phyloP scores from a whole-genome alignment of 2,329 filamentous ascomycete genomes.

The Byssochlamys sp. region DNA sequence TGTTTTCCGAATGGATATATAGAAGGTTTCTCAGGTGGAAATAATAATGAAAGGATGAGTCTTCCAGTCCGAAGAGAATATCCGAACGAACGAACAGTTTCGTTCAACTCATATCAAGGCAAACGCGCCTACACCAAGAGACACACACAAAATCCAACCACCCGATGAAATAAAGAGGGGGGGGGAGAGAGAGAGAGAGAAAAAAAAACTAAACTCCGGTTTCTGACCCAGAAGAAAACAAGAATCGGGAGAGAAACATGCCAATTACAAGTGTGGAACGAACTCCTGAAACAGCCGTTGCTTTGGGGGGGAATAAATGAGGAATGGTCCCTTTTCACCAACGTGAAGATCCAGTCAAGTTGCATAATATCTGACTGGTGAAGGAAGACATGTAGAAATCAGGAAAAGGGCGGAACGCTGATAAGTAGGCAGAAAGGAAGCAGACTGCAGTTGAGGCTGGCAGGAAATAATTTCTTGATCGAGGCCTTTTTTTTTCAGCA shows the following conservation, averaged over 20 bases:
- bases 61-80: too few relatives aligned
- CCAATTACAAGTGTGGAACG: not conserved
- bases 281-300: not conserved
- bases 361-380: too few relatives aligned
- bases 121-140: not conserved
- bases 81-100: not conserved
- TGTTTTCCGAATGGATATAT: too few relatives aligned
- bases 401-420: too few relatives aligned
- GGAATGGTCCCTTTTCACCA: not conserved
- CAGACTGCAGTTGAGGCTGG: too few relatives aligned
- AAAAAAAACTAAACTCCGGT: not conserved
- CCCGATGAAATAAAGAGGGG: not conserved
- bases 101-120: not conserved
- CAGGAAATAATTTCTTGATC: not conserved
- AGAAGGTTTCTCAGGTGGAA: too few relatives aligned
- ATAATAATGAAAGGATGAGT: too few relatives aligned
- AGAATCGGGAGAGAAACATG: not conserved
- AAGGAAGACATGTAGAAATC: too few relatives aligned
- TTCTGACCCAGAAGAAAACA: not conserved
- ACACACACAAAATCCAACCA: not conserved
- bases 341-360: too few relatives aligned
- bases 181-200: too few relatives aligned
- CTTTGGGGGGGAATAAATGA: not conserved
- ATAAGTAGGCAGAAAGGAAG: too few relatives aligned
- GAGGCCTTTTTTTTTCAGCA: conserved; percentile 13